phyloP scores from a whole-genome alignment of 768 basidiomycete species.

The Suillus plorans region DNA sequence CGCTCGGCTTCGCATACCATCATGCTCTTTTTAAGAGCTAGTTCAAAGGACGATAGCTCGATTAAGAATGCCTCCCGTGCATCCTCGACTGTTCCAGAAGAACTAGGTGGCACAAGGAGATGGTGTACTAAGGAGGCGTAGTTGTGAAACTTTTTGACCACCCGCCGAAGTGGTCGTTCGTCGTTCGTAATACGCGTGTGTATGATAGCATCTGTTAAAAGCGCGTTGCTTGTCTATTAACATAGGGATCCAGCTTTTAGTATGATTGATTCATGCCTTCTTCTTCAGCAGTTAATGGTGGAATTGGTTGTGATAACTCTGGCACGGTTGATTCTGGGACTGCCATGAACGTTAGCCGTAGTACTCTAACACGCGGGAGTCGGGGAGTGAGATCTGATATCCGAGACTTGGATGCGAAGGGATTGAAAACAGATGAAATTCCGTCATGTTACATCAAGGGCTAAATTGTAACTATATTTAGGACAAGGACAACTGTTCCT shows the following conservation, averaged over 20 bases:
- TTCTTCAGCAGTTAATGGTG: slow-evolving; percentile 57
- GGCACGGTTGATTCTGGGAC: slow-evolving; percentile 3
- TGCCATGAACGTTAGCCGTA: background rate
- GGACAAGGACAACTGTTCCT: background rate
- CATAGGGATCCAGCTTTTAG: slow-evolving; percentile 2
- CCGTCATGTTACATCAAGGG: background rate
- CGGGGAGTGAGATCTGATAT: background rate
- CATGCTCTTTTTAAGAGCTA: slow-evolving; percentile 71
- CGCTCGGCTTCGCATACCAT: slow-evolving; percentile 88
- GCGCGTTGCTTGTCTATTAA: slow-evolving; percentile 13
- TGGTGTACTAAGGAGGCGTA: slow-evolving; percentile 61
- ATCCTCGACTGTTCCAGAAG: slow-evolving; percentile 51
- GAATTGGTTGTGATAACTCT: slow-evolving; percentile 29
- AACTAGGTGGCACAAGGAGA: slow-evolving; percentile 36
- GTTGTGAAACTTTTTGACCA: slow-evolving; percentile 79
- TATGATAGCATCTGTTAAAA: slow-evolving; percentile 67
- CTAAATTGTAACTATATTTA: slow-evolving; percentile 1
- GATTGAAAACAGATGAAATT: background rate
- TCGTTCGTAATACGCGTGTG: slow-evolving; percentile 81
- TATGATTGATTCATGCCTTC: slow-evolving; percentile 44
- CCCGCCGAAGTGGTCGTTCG: slow-evolving; percentile 72
- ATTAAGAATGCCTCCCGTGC: slow-evolving; percentile 77
- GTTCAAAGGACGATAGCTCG: slow-evolving; percentile 74
- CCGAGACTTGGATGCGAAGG: background rate
- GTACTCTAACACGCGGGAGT: background rate